Conservation (phyloP, 2,329 filamentous ascomycete species). For the Arthrobotrys musiformis region DNA sequence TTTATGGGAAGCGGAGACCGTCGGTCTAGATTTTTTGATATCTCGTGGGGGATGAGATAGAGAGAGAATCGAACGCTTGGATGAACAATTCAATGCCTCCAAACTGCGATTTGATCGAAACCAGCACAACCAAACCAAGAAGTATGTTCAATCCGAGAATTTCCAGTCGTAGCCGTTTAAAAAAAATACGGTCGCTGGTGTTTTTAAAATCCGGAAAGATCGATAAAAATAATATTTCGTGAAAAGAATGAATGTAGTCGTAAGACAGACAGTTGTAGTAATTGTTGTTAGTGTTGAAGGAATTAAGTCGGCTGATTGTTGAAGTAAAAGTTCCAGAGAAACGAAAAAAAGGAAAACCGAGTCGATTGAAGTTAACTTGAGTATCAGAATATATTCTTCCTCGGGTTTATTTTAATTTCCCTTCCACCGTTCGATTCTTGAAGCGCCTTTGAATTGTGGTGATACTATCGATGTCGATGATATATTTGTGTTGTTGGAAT, state of each 20-base stretch:
- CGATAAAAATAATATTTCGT: conserved; percentile 29
- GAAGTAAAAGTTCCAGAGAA: too few species aligned
- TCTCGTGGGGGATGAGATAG: not conserved
- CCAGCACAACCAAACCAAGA: conserved; percentile 55
- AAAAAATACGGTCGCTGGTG: conserved; percentile 19
- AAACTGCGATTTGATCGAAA: conserved; percentile 56
- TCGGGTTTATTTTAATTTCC: not conserved
- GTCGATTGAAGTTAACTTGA: too few species aligned
- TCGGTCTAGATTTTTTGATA: conserved; percentile 6
- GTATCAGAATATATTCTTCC: not conserved
- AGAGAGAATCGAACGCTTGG: conserved; percentile 52
- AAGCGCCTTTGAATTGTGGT: not conserved
- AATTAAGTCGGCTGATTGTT: conserved; percentile 35
- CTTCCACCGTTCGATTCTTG: not conserved
- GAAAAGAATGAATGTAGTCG: conserved; percentile 51
- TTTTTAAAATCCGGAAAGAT: conserved; percentile 19
- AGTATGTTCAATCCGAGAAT: conserved; percentile 30
- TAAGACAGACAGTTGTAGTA: too few species aligned
- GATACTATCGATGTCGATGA: not conserved
- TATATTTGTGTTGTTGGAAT: not conserved
- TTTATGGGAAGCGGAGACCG: not conserved
- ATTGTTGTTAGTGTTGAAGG: conserved; percentile 38
- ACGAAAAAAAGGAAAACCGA: too few species aligned
- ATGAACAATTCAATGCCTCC: conserved; percentile 56
- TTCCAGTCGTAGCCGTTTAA: conserved; percentile 26